Evolutionary conservation across 2,329 filamentous ascomycete species (phyloP), one percentile per base, ranked within the genome.

Genomic region (Sarocladium oryzae): DNA sequence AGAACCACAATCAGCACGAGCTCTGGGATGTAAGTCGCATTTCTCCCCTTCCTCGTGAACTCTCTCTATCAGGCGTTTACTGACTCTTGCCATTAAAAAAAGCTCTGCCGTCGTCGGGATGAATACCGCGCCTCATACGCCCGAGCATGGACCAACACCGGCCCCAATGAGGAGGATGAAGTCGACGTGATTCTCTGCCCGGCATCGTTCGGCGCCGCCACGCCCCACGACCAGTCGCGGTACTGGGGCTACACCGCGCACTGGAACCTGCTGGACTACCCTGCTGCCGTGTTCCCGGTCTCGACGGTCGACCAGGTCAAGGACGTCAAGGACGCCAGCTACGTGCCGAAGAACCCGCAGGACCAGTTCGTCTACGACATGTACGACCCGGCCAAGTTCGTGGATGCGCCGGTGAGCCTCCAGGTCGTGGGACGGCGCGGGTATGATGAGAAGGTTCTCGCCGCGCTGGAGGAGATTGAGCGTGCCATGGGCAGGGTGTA

Each of bases 201-300:
- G 0, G 76, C 72, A 0, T 77, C 75, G 0, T 78, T 80, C 2
- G n/a, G 77, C 73, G 65, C 76, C 55, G 72, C 64, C 57, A 52
- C 67, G 53, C 55, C 81, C 55, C 63, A 79, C 56, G 65, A 66
- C 3, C 57, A 63, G 10, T 65, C 61, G 2, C 61, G 63, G 58
- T 85, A 61, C 70, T 88, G 82, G 82, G 76, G 75, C 1, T 88
- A 88, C 57, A 85, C 82, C 0, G 69, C 75, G 0, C 76, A 82
- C 55, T 88, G 83, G 82, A 88, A 88, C 60, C 58, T 87, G 37
- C 72, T 88, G 1, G 83, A 88, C 61, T 86, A 85, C 61, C 81
- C 84, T 0, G 76, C 72, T 9, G 63, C 78, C 2, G 73, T 81
- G 0, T 85, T 88, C 59, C 84, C 84, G 0, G 79, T 77, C 1